phyloP scores from a whole-genome alignment of 179 eudicot genomes.

The Monotropa hypopitys region DNA sequence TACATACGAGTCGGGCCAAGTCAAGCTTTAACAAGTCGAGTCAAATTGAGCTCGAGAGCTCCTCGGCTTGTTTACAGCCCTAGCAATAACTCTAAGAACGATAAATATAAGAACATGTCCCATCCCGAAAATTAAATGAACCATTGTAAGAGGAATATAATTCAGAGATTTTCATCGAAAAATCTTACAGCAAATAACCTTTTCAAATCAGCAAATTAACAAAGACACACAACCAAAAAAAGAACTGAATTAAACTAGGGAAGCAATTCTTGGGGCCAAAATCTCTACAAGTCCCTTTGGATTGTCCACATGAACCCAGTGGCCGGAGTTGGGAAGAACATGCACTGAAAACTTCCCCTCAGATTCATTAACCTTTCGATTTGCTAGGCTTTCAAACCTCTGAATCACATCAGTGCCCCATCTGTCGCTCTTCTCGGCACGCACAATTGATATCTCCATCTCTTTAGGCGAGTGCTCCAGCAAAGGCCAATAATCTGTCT shows the following conservation, averaged over 20 bases:
- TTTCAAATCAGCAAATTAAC: constrained; percentile 18
- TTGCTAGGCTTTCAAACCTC: constrained; percentile 46
- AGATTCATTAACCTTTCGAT: constrained; percentile 25
- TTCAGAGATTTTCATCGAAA: background rate
- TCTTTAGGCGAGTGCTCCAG: constrained; percentile 66
- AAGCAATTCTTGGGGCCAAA: constrained; percentile 61
- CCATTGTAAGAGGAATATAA: background rate
- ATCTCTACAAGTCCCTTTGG: constrained; percentile 88
- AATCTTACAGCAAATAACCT: constrained; percentile 15
- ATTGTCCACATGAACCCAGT: constrained; percentile 98
- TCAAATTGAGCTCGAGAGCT: no score
- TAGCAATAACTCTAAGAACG: no score
- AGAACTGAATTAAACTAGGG: constrained; percentile 23
- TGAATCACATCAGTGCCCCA: constrained; percentile 59
- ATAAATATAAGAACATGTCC: background rate
- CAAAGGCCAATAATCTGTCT: constrained; percentile 65
- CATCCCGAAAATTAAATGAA: background rate
- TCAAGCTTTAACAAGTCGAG: no score
- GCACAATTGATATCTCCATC: constrained; percentile 57
- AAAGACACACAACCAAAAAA: background rate
- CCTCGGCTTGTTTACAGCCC: no score
- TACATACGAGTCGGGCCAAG: no score
- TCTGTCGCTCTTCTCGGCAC: constrained; percentile 90
- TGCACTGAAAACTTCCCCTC: constrained; percentile 61
- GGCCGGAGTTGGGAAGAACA: constrained; percentile 81